Percentiles rank a stretch among this genome's conserved stretches.
Conservation (phyloP, 345 rosid species). For the Eucalyptus marginata region DNA sequence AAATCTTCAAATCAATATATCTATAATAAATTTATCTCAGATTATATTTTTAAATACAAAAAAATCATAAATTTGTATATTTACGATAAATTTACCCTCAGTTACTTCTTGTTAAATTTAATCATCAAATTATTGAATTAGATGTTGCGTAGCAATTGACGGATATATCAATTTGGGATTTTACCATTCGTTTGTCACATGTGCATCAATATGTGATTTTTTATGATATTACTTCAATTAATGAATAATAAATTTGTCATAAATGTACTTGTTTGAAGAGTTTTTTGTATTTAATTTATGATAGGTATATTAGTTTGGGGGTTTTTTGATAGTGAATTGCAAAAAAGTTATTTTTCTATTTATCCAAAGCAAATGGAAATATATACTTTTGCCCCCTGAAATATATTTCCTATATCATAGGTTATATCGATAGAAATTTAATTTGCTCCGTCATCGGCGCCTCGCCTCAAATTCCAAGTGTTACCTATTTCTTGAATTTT, state of each 20-base stretch:
- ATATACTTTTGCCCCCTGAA: neutral
- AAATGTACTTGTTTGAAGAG: accelerated
- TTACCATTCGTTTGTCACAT: neutral
- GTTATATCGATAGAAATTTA: neutral
- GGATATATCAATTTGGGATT: too few species aligned
- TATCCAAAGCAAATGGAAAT: neutral
- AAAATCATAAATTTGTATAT: too few species aligned
- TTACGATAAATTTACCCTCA: too few species aligned
- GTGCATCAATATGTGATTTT: too few species aligned
- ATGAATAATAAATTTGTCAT: too few species aligned
- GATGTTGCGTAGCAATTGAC: accelerated
- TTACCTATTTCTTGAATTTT: neutral
- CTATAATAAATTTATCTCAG: too few species aligned
- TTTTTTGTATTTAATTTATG: too few species aligned
- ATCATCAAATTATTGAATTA: accelerated
- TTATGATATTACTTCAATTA: neutral
- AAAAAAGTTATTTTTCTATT: neutral
- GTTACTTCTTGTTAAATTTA: accelerated
- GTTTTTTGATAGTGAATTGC: neutral
- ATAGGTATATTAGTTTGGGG: neutral
- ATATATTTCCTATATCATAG: neutral
- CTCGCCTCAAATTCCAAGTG: neutral
- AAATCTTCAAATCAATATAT: too few species aligned
- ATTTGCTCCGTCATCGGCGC: neutral
- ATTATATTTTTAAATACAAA: too few species aligned